Evolutionary conservation across 305 asterid species (phyloP), one percentile per base, ranked within the genome.

Genomic region (Fraxinus sp.): DNA sequence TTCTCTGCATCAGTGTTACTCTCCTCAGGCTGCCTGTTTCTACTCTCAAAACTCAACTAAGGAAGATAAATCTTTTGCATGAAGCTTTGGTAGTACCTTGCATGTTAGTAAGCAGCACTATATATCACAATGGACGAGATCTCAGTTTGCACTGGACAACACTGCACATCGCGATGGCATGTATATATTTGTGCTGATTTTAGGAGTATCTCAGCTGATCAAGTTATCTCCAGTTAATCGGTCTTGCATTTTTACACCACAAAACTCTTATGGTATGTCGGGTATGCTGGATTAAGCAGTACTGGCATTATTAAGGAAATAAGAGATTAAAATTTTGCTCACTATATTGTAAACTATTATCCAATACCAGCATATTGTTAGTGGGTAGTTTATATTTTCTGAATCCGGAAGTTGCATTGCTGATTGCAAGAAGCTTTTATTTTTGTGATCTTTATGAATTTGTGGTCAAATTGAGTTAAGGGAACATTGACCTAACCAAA

Each of bases 1-100:
- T 95, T 95, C 89, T 41, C 97, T 24, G 93, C 96, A 9, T 91
- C 98, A 0, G 93, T 94, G n/a, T 89, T 94, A 75, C 88, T 95
- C 52, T 95, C 92, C 32, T 92, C 98, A 0, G 92, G 92, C 83
- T 89, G 96, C 90, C 92, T 95, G 26, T 91, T 84, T 87, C 81
- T 95, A 86, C 95, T 95, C 16, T 91, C 99, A 13, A 94, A 89
- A 89, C 97, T 94, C 77, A 88, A 86, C 20, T 83, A 89, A 11
- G 89, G 74, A 81, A 41, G 5, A 28, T 86, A 33, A 49, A 7
- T 80, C 3, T 13, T 24, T 35, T 74, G 36, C 75, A 68, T 10
- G 75, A 68, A 30, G 75, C n/a, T 68, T 68, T 68, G 3, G 20
- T 68, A 14, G n/a, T 30, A 30, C 10, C 36, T 68, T 30, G 3